phyloP scores from a whole-genome alignment of 1,284 basidiomycete genomes.

The Ustilago hordei region DNA sequence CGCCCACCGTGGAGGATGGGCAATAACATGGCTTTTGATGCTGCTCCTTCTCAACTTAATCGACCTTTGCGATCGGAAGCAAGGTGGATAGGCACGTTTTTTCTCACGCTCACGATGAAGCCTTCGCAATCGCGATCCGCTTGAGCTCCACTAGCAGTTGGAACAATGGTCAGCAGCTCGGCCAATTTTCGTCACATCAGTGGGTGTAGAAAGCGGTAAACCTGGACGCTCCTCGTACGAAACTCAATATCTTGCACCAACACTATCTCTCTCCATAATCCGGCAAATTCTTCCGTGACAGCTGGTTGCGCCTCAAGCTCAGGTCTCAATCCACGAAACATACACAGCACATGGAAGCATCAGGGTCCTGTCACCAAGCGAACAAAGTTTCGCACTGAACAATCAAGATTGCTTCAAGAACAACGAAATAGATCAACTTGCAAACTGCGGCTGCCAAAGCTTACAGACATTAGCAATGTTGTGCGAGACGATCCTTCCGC shows the following conservation, averaged over 20 bases:
- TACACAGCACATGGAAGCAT: neutral
- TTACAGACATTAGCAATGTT: neutral
- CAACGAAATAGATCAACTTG: neutral
- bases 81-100: slow-evolving; percentile 1
- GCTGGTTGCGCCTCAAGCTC: neutral
- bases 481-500: neutral
- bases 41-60: neutral
- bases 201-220: too few species aligned
- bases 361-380: neutral
- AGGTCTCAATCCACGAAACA: neutral
- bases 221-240: too few species aligned
- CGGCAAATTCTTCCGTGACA: neutral
- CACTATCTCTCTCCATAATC: neutral
- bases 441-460: neutral
- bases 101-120: neutral
- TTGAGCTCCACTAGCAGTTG: neutral
- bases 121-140: slow-evolving; percentile 8
- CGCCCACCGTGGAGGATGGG: neutral
- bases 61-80: slow-evolving; percentile 2
- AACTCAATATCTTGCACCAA: too few species aligned
- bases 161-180: neutral
- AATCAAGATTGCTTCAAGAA: neutral
- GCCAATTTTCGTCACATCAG: too few species aligned
- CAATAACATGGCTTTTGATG: neutral
- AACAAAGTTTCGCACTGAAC: neutral